Evolutionary conservation across 2,329 filamentous ascomycete genomes (phyloP).

Genomic region (Dichotomopilus funicola): DNA sequence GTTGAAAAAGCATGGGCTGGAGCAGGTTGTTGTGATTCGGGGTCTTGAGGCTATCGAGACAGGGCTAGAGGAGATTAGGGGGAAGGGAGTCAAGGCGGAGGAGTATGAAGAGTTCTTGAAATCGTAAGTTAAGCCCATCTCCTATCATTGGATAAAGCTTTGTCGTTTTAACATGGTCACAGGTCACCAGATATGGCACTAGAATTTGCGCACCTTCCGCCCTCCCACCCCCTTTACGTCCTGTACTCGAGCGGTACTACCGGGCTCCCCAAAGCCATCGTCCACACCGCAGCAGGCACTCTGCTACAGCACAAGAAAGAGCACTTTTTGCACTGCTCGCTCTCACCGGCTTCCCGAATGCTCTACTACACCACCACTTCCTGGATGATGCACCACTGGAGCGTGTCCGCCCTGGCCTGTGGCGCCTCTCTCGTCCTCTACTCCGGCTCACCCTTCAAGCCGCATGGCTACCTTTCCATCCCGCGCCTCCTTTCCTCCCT

Average conservation of each 20-base stretch:
- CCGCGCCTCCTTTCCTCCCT: constrained; percentile 74
- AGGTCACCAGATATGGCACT: constrained; percentile 41
- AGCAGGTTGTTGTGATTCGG: constrained; percentile 67
- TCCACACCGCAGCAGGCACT: constrained; percentile 85
- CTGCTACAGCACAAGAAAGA: constrained; percentile 97
- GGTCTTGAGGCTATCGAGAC: constrained; percentile 46
- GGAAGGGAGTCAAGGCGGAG: constrained; percentile 35
- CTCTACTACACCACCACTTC: constrained; percentile 94
- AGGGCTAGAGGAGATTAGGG: constrained; percentile 36
- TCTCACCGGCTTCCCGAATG: constrained; percentile 64
- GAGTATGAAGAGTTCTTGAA: constrained; percentile 42
- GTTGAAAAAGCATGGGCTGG: constrained; percentile 53
- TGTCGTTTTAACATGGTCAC: constrained; percentile 7
- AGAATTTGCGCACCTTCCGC: constrained; percentile 68
- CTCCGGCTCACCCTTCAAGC: constrained; percentile 84
- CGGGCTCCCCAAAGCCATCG: constrained; percentile 80
- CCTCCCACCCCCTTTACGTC: constrained; percentile 88
- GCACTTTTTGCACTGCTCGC: constrained; percentile 78
- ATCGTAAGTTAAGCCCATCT: constrained; percentile 22
- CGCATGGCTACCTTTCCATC: constrained; percentile 73
- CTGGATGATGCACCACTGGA: constrained; percentile 99
- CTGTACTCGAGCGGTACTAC: constrained; percentile 93
- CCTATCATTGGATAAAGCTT: background rate
- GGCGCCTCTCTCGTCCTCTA: constrained; percentile 83
- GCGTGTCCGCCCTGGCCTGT: constrained; percentile 74